Conservation (phyloP, 805 yeast species). For the Kurtzmaniella cleridarum region DNA sequence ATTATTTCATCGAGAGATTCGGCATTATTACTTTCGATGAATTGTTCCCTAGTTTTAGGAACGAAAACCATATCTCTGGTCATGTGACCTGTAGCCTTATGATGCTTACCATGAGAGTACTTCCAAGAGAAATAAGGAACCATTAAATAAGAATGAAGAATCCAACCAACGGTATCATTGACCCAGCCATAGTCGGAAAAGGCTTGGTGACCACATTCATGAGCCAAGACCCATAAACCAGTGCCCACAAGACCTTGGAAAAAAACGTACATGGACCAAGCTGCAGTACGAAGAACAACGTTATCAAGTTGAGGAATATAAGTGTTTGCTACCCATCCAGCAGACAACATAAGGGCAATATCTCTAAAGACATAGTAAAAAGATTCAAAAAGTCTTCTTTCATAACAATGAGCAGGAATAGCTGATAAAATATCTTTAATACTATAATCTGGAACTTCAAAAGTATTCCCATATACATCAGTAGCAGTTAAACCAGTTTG, state of each 20-base stretch:
- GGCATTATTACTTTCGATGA: constrained; percentile 31
- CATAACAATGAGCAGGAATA: constrained; percentile 72
- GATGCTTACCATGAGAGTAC: constrained; percentile 79
- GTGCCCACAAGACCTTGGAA: constrained; percentile 64
- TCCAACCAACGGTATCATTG: constrained; percentile 80
- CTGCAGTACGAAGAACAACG: constrained; percentile 40
- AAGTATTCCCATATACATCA: constrained; percentile 61
- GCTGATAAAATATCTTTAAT: constrained; percentile 69
- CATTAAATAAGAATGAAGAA: constrained; percentile 67
- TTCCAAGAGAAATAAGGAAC: constrained; percentile 92
- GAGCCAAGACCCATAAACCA: constrained; percentile 83
- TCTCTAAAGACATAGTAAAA: constrained; percentile 67
- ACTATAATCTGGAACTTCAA: constrained; percentile 68
- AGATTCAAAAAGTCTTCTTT: constrained; percentile 51
- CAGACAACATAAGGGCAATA: constrained; percentile 40
- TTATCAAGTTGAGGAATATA: constrained; percentile 48
- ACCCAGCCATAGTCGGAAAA: constrained; percentile 67
- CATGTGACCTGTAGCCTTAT: constrained; percentile 83
- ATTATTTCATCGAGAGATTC: constrained; percentile 47
- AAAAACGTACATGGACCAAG: constrained; percentile 55
- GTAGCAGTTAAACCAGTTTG: constrained; percentile 36
- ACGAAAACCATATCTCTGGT: constrained; percentile 82
- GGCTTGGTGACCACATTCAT: constrained; percentile 90
- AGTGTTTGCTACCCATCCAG: constrained; percentile 50
- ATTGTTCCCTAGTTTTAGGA: constrained; percentile 62